Percentiles rank a stretch among this genome's conserved stretches.
Conservation (phyloP, 2,329 filamentous ascomycete genomes). For the Monilinia aucupariae region DNA sequence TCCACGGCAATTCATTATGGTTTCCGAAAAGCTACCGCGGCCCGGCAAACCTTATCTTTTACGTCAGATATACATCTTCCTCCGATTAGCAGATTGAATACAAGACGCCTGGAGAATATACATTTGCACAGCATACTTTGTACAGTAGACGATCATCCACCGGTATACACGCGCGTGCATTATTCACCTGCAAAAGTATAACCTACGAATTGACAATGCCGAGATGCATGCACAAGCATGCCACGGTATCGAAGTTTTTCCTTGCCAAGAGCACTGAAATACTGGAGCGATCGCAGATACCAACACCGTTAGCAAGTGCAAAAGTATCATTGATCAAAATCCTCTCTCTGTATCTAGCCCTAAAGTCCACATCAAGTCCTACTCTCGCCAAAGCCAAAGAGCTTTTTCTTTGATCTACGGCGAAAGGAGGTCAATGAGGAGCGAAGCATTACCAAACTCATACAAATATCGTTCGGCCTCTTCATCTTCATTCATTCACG, state of each 20-base stretch:
- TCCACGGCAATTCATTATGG: neutral
- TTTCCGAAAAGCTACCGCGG: neutral
- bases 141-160: neutral
- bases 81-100: no score
- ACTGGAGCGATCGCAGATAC: neutral
- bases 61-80: neutral
- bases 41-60: neutral
- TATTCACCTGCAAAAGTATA: neutral
- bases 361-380: neutral
- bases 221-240: neutral
- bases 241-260: neutral
- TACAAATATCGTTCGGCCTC: conserved; percentile 16
- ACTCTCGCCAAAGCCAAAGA: conserved; percentile 4
- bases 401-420: neutral
- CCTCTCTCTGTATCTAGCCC: neutral
- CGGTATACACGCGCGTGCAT: neutral
- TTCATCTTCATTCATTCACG: conserved; percentile 22
- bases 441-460: conserved; percentile 9
- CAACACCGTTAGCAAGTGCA: neutral
- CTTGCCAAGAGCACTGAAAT: neutral
- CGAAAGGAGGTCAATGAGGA: neutral
- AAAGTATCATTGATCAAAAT: neutral
- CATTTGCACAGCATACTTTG: neutral
- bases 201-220: neutral
- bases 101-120: no score